Base-by-base conservation (phyloP, 176 grass and related monocot species). In the Oryza meyeriana region DNA sequence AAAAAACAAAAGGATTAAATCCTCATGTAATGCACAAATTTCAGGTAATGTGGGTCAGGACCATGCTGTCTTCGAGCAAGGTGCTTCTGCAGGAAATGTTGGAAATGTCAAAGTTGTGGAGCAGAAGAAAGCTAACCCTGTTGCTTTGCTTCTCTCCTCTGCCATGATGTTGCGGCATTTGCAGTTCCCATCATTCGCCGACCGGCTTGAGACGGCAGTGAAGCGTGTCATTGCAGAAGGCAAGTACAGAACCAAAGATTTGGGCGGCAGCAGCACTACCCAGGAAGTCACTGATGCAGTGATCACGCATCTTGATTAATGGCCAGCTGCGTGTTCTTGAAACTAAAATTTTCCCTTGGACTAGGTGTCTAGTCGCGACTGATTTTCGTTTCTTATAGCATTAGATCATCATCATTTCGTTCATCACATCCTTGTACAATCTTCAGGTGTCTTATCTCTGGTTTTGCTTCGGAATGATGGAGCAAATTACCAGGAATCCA, bases 91-190 rank as follows among this genome's bases (percentile, higher is more conserved):
- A 1, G 96, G 96, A 80, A 99, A 94, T 80, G 94, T 97, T 1
- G 94, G 92, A 25, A 97, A 97, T 59, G 87, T 95, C 58, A 99
- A 95, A 10, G 61, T 95, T 59, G 29, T 95, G 57, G 74, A 77
- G 61, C 89, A 95, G 79, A 93, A 91, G 84, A 99, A 89, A 58
- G 93, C 93, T 28, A 99, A 99, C 70, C 96, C 92, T 1, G 87
- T 99, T 58, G 96, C 93, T 4, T 64, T 98, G 30, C 91, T 98
- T 57, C 96, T 98, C 24, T 98, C 96, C 10, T 98, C 96, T 3
- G 87, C 96, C 0, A 98, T 98, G 96, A 98, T 98, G 96, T 74
- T 98, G 79, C 82, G 96, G 82, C 96, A 98, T 78, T 87, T 99
- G 83, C 96, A 86, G 70, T 95, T 99, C 57, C 96, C 93, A 1